Percentiles rank a stretch among this genome's conserved stretches.
Evolutionary conservation across 441 rosid genomes (phyloP).

Genomic region (Manihot esculenta): DNA sequence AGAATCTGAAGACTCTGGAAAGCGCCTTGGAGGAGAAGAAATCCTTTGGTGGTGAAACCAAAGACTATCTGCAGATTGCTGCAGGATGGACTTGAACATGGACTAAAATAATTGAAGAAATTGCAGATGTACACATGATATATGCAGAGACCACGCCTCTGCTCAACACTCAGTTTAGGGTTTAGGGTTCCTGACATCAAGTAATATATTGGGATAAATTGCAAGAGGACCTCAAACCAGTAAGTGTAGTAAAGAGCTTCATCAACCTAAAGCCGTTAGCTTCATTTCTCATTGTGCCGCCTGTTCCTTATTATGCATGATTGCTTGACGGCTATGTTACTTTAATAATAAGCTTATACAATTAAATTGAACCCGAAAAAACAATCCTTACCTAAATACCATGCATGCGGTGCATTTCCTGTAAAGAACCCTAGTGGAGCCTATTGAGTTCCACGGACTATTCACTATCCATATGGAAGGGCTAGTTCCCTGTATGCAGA

Average conservation of each 20-base stretch:
- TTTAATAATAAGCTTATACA: neutral
- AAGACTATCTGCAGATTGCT: slow-evolving; percentile 28
- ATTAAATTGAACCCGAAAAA: neutral
- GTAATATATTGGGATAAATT: slow-evolving; percentile 25
- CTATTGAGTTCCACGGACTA: too few relatives aligned
- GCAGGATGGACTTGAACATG: slow-evolving; percentile 32
- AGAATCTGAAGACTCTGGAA: slow-evolving; percentile 30
- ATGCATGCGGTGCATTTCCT: neutral
- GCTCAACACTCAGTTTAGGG: slow-evolving; percentile 27
- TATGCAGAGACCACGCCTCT: slow-evolving; percentile 33
- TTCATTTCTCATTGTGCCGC: neutral
- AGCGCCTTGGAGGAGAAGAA: slow-evolving; percentile 21
- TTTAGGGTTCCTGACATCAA: slow-evolving; percentile 28
- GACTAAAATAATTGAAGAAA: slow-evolving; percentile 28
- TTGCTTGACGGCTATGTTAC: neutral
- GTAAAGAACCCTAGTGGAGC: too few relatives aligned
- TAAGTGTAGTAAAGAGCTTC: slow-evolving; percentile 18
- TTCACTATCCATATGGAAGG: neutral
- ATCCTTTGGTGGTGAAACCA: slow-evolving; percentile 32
- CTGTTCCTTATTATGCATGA: neutral
- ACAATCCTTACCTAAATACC: neutral
- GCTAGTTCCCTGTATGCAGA: too few relatives aligned
- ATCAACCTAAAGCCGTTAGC: slow-evolving; percentile 19
- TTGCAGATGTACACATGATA: slow-evolving; percentile 22
- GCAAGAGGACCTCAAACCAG: slow-evolving; percentile 28